These are phyloP conservation scores for Hyaloscypha hepaticicola DNA, from an alignment of 495 filamentous ascomycete genomes.

Conservation along the genomic window DNA sequence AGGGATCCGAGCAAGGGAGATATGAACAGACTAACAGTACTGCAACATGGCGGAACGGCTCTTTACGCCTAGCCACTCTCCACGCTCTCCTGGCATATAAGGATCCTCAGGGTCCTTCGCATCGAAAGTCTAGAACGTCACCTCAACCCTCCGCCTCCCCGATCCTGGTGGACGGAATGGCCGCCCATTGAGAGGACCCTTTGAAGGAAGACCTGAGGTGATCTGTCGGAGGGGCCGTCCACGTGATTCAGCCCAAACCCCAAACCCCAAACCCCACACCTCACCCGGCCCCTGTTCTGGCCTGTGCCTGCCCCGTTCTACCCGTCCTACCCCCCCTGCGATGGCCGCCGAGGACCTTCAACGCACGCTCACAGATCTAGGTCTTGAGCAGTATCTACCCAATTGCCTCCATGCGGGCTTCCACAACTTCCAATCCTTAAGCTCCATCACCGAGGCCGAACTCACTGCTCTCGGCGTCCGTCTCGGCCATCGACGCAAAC, in stretches of 20 bases:
- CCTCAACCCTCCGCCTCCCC: not conserved
- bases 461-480: not conserved
- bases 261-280: too few relatives aligned
- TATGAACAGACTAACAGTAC: too few relatives aligned
- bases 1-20: too few relatives aligned
- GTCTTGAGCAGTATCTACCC: constrained; percentile 3
- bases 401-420: not conserved
- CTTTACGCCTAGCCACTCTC: not conserved
- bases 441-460: not conserved
- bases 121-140: not conserved
- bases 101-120: not conserved
- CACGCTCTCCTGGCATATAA: not conserved
- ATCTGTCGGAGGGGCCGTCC: not conserved
- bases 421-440: not conserved
- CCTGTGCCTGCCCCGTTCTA: too few relatives aligned
- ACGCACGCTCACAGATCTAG: not conserved
- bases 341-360: not conserved
- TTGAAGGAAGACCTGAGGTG: not conserved
- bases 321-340: too few relatives aligned
- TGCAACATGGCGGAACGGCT: not conserved
- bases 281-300: not conserved
- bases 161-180: not conserved
- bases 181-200: not conserved
- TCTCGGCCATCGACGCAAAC: not conserved
- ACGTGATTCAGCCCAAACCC: not conserved